A percentile compares a stretch with the other conserved stretches of the same genome.
Conservation (phyloP, 2,329 filamentous ascomycete genomes). For the Fusarium luffae region DNA sequence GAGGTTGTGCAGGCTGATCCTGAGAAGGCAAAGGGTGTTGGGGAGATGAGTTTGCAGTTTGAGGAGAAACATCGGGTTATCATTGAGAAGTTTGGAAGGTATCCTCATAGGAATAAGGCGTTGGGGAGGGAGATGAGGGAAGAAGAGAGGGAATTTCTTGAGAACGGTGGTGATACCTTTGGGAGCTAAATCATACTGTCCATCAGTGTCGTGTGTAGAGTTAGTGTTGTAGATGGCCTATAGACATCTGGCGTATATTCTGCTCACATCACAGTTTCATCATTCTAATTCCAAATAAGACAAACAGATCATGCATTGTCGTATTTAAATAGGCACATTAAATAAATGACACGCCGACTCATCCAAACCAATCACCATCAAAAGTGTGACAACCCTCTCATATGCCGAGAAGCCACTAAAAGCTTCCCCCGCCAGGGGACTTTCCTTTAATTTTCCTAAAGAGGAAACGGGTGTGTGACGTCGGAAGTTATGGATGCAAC, state of each 20-base stretch:
- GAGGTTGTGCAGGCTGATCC: slow-evolving; percentile 43
- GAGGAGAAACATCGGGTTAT: slow-evolving; percentile 61
- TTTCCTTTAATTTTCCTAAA: slow-evolving; percentile 2
- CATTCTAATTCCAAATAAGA: not conserved
- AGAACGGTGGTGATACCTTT: slow-evolving; percentile 57
- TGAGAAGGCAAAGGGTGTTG: slow-evolving; percentile 43
- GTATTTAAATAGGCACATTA: slow-evolving; percentile 9
- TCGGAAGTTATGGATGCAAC: slow-evolving; percentile 6
- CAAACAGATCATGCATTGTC: not conserved
- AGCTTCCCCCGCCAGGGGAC: slow-evolving; percentile 7
- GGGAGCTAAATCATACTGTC: not conserved
- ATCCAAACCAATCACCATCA: not conserved
- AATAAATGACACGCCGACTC: not conserved
- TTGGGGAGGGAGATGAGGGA: slow-evolving; percentile 60
- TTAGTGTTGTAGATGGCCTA: too few species aligned
- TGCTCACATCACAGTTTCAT: not conserved
- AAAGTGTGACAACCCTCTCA: not conserved
- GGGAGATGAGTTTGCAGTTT: slow-evolving; percentile 46
- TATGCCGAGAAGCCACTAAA: slow-evolving; percentile 25
- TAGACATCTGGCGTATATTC: not conserved
- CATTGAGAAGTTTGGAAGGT: slow-evolving; percentile 65
- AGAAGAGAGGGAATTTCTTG: slow-evolving; percentile 63
- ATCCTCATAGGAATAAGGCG: slow-evolving; percentile 66
- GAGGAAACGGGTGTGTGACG: not conserved
- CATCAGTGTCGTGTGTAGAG: not conserved